A percentile compares a stretch with the other conserved stretches of the same genome.
Evolutionary conservation across 2,329 filamentous ascomycete species (phyloP).

Genomic region (Pseudogymnoascus sp.): DNA sequence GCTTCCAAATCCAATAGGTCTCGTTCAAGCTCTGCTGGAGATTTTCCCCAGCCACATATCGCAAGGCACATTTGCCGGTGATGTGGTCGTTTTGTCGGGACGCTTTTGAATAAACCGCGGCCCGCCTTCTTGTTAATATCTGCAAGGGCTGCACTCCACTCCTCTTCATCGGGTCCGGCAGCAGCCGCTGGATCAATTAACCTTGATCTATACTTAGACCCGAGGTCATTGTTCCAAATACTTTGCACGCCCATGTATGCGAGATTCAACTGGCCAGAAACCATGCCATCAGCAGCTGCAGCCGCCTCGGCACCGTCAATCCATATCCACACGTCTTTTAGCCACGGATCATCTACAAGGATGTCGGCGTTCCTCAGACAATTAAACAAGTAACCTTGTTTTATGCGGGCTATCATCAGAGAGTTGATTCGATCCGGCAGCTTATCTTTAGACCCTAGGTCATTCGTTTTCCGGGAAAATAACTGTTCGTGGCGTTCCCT

Average conservation of each 20-base stretch:
- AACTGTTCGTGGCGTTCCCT: slow-evolving; percentile 51
- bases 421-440: slow-evolving; percentile 41
- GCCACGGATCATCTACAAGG: slow-evolving; percentile 63
- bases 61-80: slow-evolving; percentile 69
- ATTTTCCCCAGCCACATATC: slow-evolving; percentile 64
- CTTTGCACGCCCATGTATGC: slow-evolving; percentile 67
- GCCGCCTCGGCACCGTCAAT: slow-evolving; percentile 58
- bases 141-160: slow-evolving; percentile 56
- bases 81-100: slow-evolving; percentile 55
- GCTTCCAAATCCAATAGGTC: slow-evolving; percentile 39
- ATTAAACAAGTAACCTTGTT: slow-evolving; percentile 57
- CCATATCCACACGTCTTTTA: slow-evolving; percentile 75
- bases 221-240: slow-evolving; percentile 65
- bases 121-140: slow-evolving; percentile 56
- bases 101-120: slow-evolving; percentile 56
- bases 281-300: slow-evolving; percentile 62
- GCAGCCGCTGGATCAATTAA: slow-evolving; percentile 37
- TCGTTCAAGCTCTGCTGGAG: slow-evolving; percentile 39
- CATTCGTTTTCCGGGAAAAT: slow-evolving; percentile 40
- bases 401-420: slow-evolving; percentile 51
- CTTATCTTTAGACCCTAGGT: slow-evolving; percentile 42
- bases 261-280: slow-evolving; percentile 59
- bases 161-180: slow-evolving; percentile 13
- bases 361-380: slow-evolving; percentile 57
- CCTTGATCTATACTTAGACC: slow-evolving; percentile 32